Percentiles rank a stretch among this genome's conserved stretches.
phyloP scores from a whole-genome alignment of 129 eudicot genomes.

The Solidago caesia region DNA sequence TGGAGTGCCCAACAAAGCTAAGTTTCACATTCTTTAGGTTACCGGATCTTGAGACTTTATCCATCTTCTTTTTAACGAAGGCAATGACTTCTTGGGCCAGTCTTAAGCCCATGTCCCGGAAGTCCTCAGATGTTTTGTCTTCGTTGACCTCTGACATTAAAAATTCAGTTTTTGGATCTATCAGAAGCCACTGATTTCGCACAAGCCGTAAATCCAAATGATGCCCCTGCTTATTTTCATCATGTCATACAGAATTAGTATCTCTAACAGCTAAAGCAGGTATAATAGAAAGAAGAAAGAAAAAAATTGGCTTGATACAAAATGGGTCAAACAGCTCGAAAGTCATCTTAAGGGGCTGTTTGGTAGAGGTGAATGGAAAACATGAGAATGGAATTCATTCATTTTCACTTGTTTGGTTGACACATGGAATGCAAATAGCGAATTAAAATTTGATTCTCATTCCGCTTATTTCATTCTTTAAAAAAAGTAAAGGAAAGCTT shows the following conservation, averaged over 20 bases:
- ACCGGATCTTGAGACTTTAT: constrained; percentile 81
- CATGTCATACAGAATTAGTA: constrained; percentile 22
- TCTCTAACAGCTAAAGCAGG: neutral
- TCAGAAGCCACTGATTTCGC: constrained; percentile 95
- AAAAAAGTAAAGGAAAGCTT: no score
- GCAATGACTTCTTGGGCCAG: constrained; percentile 88
- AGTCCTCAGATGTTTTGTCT: constrained; percentile 96
- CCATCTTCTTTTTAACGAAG: constrained; percentile 96
- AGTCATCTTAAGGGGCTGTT: no score
- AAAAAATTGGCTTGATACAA: neutral
- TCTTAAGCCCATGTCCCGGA: constrained; percentile 95
- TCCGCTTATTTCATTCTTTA: no score
- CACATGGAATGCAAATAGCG: no score
- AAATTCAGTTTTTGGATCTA: constrained; percentile 91
- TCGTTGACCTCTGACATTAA: constrained; percentile 96
- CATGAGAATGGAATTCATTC: no score
- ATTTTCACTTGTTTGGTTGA: no score
- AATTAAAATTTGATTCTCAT: no score
- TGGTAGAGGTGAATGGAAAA: neutral
- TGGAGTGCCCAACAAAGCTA: constrained; percentile 98
- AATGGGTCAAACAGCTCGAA: no score
- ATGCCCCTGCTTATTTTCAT: constrained; percentile 66
- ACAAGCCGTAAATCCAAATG: constrained; percentile 95
- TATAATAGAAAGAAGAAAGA: neutral
- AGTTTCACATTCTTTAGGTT: constrained; percentile 67